Base-by-base conservation (phyloP, 805 yeast genomes). In the Cyberlindnera bimundalis region DNA sequence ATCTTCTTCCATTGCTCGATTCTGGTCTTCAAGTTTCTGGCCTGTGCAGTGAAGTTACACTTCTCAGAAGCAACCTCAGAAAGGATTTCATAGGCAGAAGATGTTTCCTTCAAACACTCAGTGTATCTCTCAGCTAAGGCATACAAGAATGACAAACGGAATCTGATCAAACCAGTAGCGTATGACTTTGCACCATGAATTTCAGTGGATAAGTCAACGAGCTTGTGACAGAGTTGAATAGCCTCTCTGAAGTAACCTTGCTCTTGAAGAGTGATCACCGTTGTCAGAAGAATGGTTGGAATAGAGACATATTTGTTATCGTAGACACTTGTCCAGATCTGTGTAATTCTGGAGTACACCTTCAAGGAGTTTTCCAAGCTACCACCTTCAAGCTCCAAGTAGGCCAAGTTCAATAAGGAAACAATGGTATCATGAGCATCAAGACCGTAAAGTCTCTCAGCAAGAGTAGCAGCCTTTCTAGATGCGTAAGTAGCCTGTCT, bases 371-470 rank as follows among this genome's bases (percentile, higher is more conserved):
- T 81, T 25, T 69, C 63, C 29, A 76, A 65, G 51, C 79, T 76
- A 26, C 77, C 77, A 50, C 76, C 74, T 9, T 76, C 65, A 29
- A 78, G 66, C 61, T 90, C 96, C 55, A 75, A 73, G 55, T 71
- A 74, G 2, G 93, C 95, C 50, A 90, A 66, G 62, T 87, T 88
- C 52, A 81, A 71, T 59, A 83, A 76, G 29, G 86, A 69, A 50
- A 87, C 73, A 28, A 87, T 62, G 19, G 90, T 75, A 48, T 88
- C 91, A 54, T 75, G 76, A 12, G 93, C 76, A 58, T 91, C 98
- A 47, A 79, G 62, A 46, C 99, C 99, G 37, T 69, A 62, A 11
- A 80, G 72, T 65, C 98, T 79, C 69, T 91, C 98, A 45, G 81
- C 71, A 46, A 89, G 77, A 29, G 78, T 67, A 46, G 79, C 73